Conservation (phyloP, 1,284 basidiomycete species). For the Phlebopus sp. region DNA sequence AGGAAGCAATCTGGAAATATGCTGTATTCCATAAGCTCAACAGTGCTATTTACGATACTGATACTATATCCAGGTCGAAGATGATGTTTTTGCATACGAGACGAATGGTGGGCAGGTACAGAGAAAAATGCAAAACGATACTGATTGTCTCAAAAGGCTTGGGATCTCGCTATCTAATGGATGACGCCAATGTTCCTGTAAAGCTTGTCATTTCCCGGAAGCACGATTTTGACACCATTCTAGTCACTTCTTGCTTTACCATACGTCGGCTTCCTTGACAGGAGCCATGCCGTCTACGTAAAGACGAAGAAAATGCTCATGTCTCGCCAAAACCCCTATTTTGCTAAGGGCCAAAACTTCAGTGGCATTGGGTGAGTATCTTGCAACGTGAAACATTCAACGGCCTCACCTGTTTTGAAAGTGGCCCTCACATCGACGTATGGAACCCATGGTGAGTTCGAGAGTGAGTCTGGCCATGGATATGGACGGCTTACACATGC, state of each 20-base stretch:
- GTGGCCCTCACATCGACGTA: conserved; percentile 70
- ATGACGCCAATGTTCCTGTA: conserved; percentile 79
- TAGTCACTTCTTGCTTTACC: conserved; percentile 73
- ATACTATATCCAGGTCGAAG: conserved; percentile 41
- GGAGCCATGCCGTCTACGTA: conserved; percentile 52
- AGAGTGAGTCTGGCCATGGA: conserved; percentile 8
- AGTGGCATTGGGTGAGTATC: conserved; percentile 61
- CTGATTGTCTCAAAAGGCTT: conserved; percentile 40
- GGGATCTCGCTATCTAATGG: conserved; percentile 73
- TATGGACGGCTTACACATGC: conserved; percentile 1
- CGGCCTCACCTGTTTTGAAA: conserved; percentile 26
- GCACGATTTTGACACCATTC: conserved; percentile 5
- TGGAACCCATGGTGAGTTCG: conserved; percentile 61
- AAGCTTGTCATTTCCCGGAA: conserved; percentile 22
- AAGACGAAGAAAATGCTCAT: conserved; percentile 61
- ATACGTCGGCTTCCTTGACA: conserved; percentile 73
- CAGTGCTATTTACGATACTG: conserved; percentile 5
- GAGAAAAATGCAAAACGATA: background rate
- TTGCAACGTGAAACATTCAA: background rate
- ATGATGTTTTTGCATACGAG: conserved; percentile 74
- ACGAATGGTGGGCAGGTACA: conserved; percentile 52
- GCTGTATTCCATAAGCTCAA: conserved; percentile 42
- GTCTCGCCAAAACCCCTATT: conserved; percentile 69
- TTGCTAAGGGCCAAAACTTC: conserved; percentile 59
- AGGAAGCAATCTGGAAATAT: conserved; percentile 60